Percentiles rank a stretch among this genome's conserved stretches.
Conservation (phyloP, 352 stramenopile genomes). For the Globisporangium acanthophoron region DNA sequence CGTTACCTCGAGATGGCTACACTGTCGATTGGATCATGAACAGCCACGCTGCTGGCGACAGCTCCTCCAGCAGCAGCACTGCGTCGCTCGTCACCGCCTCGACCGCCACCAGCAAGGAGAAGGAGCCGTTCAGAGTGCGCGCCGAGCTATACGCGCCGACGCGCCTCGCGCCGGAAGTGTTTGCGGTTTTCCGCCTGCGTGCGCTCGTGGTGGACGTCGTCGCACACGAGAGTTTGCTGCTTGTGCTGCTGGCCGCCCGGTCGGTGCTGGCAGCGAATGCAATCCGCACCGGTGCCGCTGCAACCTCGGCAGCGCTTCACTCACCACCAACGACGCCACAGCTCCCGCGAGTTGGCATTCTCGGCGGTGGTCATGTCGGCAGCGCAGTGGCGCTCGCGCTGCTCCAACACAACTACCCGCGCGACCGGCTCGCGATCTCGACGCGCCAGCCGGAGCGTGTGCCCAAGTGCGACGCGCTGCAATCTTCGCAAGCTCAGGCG, state of each 20-base stretch:
- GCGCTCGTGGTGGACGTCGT: conserved; percentile 9
- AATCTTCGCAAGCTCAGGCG: conserved; percentile 13
- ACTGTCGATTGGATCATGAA: too few relatives aligned
- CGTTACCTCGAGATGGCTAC: too few relatives aligned
- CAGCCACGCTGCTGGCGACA: too few relatives aligned
- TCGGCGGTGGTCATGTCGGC: conserved; percentile 51
- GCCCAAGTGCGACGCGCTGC: conserved; percentile 30
- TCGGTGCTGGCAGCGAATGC: neutral
- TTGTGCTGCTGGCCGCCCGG: conserved; percentile 6
- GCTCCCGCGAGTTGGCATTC: conserved; percentile 35
- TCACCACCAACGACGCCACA: neutral
- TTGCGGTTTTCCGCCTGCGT: conserved; percentile 5
- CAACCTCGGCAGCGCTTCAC: too few relatives aligned
- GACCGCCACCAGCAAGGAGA: conserved; percentile 3
- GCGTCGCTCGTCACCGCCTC: neutral
- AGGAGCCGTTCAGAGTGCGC: conserved; percentile 9
- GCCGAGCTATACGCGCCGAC: conserved; percentile 7
- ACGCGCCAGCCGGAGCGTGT: conserved; percentile 54
- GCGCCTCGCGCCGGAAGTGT: conserved; percentile 2
- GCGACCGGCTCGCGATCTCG: conserved; percentile 32
- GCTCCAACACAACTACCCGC: conserved; percentile 32
- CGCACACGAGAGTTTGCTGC: conserved; percentile 10
- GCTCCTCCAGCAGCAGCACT: too few relatives aligned
- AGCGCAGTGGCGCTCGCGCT: conserved; percentile 42
- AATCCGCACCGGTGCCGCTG: neutral